A percentile compares a stretch with the other conserved stretches of the same genome.
Conservation (phyloP, 257 asterid genomes). For the Przewalskia tangutica region DNA sequence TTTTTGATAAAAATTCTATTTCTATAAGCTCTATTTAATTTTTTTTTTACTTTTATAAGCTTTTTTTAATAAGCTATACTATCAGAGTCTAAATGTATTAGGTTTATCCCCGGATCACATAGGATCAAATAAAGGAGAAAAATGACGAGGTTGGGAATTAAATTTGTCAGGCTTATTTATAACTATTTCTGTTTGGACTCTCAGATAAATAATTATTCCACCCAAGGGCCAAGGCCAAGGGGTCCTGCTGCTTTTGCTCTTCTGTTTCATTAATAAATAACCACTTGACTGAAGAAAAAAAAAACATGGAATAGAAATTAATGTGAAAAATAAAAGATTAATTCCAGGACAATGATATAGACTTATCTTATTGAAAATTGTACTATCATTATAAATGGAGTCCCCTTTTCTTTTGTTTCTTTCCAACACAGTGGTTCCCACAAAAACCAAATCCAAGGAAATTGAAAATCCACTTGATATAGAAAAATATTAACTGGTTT, state of each 20-base stretch:
- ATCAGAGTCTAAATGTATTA: no score
- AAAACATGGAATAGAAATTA: background rate
- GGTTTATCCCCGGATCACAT: background rate
- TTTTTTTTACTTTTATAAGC: no score
- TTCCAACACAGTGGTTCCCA: conserved; percentile 29
- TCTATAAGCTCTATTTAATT: no score
- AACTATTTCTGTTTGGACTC: background rate
- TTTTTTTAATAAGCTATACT: no score
- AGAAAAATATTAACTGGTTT: background rate
- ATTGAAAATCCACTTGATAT: background rate
- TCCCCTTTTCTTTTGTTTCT: conserved; percentile 6
- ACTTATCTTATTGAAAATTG: conserved; percentile 18
- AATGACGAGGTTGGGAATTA: background rate
- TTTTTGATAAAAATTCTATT: no score
- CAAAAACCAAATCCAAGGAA: background rate
- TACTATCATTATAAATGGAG: conserved; percentile 5
- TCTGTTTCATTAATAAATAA: background rate
- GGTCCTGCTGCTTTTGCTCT: background rate
- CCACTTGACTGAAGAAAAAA: background rate
- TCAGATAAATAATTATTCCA: background rate
- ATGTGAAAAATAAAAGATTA: background rate
- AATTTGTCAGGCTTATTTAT: background rate
- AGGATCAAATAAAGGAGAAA: background rate
- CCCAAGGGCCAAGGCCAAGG: background rate
- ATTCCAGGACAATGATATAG: conserved; percentile 16